Percentiles rank a stretch among this genome's conserved stretches.
Evolutionary conservation across 352 stramenopile genomes (phyloP).

Genomic region (Phytophthora fragariae): DNA sequence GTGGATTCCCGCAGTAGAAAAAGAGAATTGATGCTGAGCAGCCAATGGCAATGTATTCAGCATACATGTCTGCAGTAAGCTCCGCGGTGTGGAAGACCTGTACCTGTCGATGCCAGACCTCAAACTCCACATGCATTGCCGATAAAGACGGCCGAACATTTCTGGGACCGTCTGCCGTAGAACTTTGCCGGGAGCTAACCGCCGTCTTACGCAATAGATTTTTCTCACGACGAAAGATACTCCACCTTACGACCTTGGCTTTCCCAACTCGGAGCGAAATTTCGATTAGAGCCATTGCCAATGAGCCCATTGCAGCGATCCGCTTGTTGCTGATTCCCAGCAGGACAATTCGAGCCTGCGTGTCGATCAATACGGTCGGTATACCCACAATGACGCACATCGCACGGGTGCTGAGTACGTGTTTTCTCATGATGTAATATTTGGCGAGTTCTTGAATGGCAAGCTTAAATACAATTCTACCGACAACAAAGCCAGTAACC

Average conservation of each 20-base stretch:
- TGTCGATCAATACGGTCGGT: conserved; percentile 1
- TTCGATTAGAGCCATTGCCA: neutral
- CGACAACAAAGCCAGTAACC: neutral
- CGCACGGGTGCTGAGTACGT: neutral
- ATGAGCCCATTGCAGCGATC: neutral
- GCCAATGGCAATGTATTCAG: conserved; percentile 3
- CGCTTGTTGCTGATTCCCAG: neutral
- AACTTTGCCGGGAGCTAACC: neutral
- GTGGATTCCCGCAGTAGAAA: conserved; percentile 1
- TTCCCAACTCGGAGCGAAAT: neutral
- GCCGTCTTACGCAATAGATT: neutral
- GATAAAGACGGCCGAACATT: neutral
- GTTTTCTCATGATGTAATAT: conserved; percentile 2
- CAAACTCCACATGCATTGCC: neutral
- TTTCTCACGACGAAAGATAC: neutral
- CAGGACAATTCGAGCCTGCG: neutral
- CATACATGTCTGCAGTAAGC: neutral
- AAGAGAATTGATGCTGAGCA: conserved; percentile 9
- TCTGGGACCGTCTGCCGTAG: neutral
- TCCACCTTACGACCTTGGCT: neutral
- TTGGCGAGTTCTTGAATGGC: neutral
- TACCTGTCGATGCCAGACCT: neutral
- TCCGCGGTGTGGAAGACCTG: neutral
- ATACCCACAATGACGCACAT: conserved; percentile 4
- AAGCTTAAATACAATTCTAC: conserved; percentile 1